Percentiles rank a stretch among this genome's conserved stretches.
Conservation (phyloP, 2,329 filamentous ascomycete species). For the Didymella arachidicola region DNA sequence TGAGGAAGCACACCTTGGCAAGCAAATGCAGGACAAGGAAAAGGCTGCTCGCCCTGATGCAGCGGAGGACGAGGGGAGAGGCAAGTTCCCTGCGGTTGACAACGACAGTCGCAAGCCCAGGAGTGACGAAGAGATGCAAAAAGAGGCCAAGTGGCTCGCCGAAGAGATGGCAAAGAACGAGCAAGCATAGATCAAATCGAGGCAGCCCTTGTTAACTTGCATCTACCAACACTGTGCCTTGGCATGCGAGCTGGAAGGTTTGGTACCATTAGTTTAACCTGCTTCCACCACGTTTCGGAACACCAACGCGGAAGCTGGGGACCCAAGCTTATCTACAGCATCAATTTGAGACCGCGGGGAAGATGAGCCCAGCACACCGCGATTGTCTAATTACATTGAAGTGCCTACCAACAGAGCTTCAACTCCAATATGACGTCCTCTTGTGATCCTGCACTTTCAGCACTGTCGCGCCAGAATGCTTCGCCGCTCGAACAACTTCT, state of each 20-base stretch:
- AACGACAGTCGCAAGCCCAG: conserved; percentile 70
- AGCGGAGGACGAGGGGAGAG: conserved; percentile 50
- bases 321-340: neutral
- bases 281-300: neutral
- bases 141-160: conserved; percentile 75
- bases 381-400: neutral
- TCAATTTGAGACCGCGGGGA: neutral
- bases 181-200: conserved; percentile 5
- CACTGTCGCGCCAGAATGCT: no score
- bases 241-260: neutral
- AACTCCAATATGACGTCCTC: no score
- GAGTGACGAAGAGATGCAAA: conserved; percentile 76
- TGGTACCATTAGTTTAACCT: neutral
- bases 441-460: no score
- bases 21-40: conserved; percentile 67
- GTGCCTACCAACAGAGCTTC: neutral
- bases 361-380: neutral
- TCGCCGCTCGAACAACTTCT: no score
- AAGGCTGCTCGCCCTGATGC: conserved; percentile 53
- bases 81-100: conserved; percentile 74
- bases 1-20: conserved; percentile 83
- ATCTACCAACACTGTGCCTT: neutral
- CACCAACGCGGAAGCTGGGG: neutral
- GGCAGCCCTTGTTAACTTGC: neutral
- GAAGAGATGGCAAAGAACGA: conserved; percentile 60